Conservation (phyloP, 805 yeast genomes). For the Clavispora asparagi region DNA sequence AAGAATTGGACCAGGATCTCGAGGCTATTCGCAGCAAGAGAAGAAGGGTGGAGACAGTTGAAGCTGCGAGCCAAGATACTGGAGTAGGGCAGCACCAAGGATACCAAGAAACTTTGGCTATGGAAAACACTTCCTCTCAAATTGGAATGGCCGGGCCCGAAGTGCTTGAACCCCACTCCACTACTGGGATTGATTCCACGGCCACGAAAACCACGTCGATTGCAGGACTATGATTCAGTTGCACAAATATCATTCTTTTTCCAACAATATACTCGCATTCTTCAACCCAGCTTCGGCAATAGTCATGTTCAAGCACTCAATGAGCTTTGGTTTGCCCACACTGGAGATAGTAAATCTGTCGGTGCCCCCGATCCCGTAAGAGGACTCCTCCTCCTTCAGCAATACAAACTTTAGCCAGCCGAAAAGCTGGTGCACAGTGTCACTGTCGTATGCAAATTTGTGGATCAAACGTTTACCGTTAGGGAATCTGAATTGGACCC, state of each 20-base stretch:
- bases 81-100: neutral
- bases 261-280: conserved; percentile 77
- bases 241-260: conserved; percentile 20
- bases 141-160: neutral
- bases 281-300: conserved; percentile 72
- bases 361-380: conserved; percentile 46
- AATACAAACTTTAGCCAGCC: conserved; percentile 62
- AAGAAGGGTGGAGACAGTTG: neutral
- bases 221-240: neutral
- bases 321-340: conserved; percentile 41
- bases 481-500: conserved; percentile 84
- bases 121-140: neutral
- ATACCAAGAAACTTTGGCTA: neutral
- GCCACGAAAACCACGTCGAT: neutral
- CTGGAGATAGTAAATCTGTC: conserved; percentile 31
- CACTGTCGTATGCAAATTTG: conserved; percentile 50
- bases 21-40: neutral
- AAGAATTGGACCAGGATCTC: conserved; percentile 11
- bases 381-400: conserved; percentile 34
- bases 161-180: neutral
- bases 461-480: conserved; percentile 81
- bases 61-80: neutral
- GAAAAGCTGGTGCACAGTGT: conserved; percentile 55
- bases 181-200: neutral
- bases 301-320: conserved; percentile 51